Evolutionary conservation across 805 yeast genomes (phyloP).

Genomic region (Maudiozyma saulgeensis): DNA sequence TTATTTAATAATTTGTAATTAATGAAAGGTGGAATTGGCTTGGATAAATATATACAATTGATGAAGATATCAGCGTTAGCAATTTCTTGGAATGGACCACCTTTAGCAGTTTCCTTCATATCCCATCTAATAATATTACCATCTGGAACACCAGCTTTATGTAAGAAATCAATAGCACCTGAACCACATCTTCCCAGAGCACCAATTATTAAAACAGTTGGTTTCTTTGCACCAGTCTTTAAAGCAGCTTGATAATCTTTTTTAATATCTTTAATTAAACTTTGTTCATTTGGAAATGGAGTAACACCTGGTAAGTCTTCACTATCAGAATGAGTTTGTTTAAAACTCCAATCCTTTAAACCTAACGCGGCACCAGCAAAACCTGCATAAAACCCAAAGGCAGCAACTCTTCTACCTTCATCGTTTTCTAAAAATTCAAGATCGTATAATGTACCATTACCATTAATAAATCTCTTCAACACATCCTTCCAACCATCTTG

Average conservation of each 20-base stretch:
- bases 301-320: constrained; percentile 69
- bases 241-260: constrained; percentile 47
- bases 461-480: constrained; percentile 77
- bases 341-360: constrained; percentile 87
- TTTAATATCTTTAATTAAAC: constrained; percentile 63
- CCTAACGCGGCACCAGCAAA: constrained; percentile 99
- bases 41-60: constrained; percentile 90
- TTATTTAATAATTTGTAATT: constrained; percentile 57
- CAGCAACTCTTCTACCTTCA: constrained; percentile 96
- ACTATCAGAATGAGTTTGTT: constrained; percentile 58
- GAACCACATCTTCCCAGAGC: constrained; percentile 98
- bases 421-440: constrained; percentile 90
- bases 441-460: constrained; percentile 86
- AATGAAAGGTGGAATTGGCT: constrained; percentile 89
- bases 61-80: constrained; percentile 79
- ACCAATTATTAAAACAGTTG: constrained; percentile 83
- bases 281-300: constrained; percentile 75
- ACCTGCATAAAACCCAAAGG: constrained; percentile 99
- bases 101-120: constrained; percentile 89
- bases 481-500: constrained; percentile 98
- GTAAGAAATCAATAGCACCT: constrained; percentile 83
- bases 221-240: constrained; percentile 54
- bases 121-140: constrained; percentile 86
- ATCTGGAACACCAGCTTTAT: constrained; percentile 81
- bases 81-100: constrained; percentile 95